A percentile compares a stretch with the other conserved stretches of the same genome.
Evolutionary conservation across 345 rosid species (phyloP).

Genomic region (Bretschneidera sinensis): DNA sequence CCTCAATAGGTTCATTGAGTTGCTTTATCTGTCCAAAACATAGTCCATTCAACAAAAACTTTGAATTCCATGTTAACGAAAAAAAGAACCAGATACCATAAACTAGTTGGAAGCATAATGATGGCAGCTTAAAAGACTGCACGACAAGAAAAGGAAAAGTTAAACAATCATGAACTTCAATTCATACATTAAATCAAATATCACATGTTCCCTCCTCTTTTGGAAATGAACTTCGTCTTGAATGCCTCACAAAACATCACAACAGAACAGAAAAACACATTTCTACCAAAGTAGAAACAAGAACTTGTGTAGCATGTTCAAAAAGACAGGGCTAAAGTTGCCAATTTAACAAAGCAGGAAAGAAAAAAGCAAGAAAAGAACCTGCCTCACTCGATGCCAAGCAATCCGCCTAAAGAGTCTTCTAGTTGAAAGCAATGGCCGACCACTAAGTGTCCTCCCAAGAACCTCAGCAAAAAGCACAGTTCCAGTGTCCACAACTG

Average conservation of each 20-base stretch:
- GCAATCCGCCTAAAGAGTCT: slow-evolving; percentile 59
- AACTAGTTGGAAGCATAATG: neutral
- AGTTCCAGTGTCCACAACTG: slow-evolving; percentile 81
- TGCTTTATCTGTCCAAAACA: slow-evolving; percentile 60
- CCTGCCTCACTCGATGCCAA: slow-evolving; percentile 99
- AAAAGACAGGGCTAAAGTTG: neutral
- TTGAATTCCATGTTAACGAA: slow-evolving; percentile 7
- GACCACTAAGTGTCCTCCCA: slow-evolving; percentile 86
- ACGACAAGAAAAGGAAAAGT: neutral
- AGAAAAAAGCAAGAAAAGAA: slow-evolving; percentile 53
- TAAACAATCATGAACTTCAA: neutral
- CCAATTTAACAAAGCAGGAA: neutral
- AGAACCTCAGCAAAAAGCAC: slow-evolving; percentile 85
- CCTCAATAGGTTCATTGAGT: slow-evolving; percentile 75
- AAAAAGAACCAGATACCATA: neutral
- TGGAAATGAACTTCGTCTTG: too few species aligned
- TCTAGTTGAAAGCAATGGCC: slow-evolving; percentile 84
- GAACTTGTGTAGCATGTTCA: neutral
- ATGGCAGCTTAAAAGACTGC: neutral
- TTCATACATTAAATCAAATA: neutral
- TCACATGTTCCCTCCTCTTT: neutral
- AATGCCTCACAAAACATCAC: neutral
- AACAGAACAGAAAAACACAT: neutral
- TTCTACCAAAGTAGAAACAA: slow-evolving; percentile 1
- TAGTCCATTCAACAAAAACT: slow-evolving; percentile 13